These are phyloP conservation scores for Panicum virgatum DNA, from an alignment of 202 grass and related monocot genomes.

Conservation along the genomic window DNA sequence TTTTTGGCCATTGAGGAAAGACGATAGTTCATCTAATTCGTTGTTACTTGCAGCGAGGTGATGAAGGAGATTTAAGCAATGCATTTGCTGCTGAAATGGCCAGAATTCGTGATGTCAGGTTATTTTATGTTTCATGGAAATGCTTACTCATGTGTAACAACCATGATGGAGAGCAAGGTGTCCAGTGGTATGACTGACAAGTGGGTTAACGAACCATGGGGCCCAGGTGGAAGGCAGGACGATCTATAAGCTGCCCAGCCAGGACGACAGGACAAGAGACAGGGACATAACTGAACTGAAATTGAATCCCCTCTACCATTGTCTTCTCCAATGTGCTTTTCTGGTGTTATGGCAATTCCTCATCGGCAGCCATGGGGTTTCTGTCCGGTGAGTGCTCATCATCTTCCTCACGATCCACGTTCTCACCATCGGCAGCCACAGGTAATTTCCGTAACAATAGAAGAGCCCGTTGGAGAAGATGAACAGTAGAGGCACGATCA, in stretches of 20 bases:
- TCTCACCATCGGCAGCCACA: not conserved
- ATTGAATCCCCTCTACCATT: not conserved
- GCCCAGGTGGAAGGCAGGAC: not conserved
- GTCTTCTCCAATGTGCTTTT: too few species aligned
- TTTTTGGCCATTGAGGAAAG: not conserved
- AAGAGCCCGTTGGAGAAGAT: not conserved
- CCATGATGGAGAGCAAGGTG: not conserved
- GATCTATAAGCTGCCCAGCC: not conserved
- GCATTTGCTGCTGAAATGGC: conserved; percentile 84
- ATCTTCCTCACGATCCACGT: not conserved
- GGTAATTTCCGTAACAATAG: not conserved
- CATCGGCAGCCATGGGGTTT: not conserved
- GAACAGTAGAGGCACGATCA: not conserved
- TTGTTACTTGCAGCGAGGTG: conserved; percentile 72
- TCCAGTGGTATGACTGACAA: not conserved
- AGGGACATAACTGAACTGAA: not conserved
- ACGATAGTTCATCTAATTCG: conserved; percentile 16
- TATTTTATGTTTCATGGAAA: conserved; percentile 31
- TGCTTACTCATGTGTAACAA: conserved; percentile 11
- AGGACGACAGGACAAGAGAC: not conserved
- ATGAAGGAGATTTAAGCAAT: conserved; percentile 86
- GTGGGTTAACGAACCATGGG: not conserved
- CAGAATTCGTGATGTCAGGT: conserved; percentile 76
- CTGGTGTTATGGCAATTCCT: not conserved
- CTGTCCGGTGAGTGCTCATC: not conserved